A percentile compares a stretch with the other conserved stretches of the same genome.
These are phyloP conservation scores for Yamadazyma pseudoaaseri DNA, from an alignment of 1,139 yeast species.

Conservation along the genomic window DNA sequence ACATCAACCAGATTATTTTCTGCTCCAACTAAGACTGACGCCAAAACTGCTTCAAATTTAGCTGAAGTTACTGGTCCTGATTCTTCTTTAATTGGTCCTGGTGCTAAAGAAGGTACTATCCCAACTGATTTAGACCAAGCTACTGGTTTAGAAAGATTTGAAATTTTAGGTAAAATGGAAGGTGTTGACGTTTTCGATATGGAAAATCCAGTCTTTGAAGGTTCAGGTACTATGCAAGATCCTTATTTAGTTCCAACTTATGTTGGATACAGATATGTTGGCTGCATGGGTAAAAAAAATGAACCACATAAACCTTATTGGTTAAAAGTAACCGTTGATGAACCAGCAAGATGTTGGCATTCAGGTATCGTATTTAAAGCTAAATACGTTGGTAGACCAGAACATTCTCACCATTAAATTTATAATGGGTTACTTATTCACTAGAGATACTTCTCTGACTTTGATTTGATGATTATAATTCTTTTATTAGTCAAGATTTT, in stretches of 20 bases:
- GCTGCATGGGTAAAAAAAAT: conserved; percentile 90
- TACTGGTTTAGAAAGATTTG: conserved; percentile 97
- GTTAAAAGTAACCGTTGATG: conserved; percentile 84
- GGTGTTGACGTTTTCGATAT: conserved; percentile 95
- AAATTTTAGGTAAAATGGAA: conserved; percentile 88
- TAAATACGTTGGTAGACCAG: conserved; percentile 84
- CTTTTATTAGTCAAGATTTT: conserved; percentile 9
- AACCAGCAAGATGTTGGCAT: conserved; percentile 97
- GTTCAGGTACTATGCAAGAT: conserved; percentile 83
- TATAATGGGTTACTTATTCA: not conserved
- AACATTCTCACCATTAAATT: conserved; percentile 51
- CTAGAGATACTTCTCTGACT: not conserved
- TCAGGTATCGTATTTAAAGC: conserved; percentile 94
- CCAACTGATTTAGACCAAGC: conserved; percentile 96
- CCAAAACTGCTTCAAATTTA: conserved; percentile 65
- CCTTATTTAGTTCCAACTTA: conserved; percentile 90
- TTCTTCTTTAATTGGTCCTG: conserved; percentile 78
- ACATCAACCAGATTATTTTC: conserved; percentile 12
- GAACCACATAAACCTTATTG: conserved; percentile 93
- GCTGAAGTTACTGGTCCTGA: conserved; percentile 80
- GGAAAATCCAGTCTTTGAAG: conserved; percentile 82
- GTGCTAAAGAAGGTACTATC: conserved; percentile 78
- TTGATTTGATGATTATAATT: conserved; percentile 6
- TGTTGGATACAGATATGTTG: conserved; percentile 92
- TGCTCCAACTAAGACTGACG: conserved; percentile 31